Conservation (phyloP, 148 eudicot genomes). For the Pouteria glomerata region DNA sequence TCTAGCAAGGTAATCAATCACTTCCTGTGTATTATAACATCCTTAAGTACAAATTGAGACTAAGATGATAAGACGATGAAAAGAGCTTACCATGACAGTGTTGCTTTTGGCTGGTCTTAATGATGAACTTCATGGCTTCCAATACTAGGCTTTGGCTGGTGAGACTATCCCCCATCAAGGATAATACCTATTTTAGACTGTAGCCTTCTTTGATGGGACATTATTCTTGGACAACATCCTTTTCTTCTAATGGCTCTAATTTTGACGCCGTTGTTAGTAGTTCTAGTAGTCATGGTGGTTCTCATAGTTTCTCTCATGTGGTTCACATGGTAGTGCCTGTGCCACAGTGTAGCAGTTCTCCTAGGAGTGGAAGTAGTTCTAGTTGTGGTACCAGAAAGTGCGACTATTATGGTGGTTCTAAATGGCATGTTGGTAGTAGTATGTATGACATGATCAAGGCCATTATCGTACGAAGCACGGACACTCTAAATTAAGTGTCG, state of each 20-base stretch:
- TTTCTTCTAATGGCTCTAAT: background rate
- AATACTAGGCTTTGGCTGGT: too few relatives aligned
- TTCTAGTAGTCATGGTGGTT: background rate
- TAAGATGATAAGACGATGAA: too few relatives aligned
- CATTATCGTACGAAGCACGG: background rate
- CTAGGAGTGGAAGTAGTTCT: background rate
- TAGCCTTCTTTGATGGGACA: background rate
- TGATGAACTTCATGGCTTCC: background rate
- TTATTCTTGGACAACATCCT: background rate
- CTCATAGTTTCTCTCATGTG: background rate
- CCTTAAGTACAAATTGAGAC: too few relatives aligned
- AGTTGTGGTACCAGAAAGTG: background rate
- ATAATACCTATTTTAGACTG: background rate
- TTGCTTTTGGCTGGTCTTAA: background rate
- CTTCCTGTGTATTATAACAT: too few relatives aligned
- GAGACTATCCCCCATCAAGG: too few relatives aligned
- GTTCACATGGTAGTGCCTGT: background rate
- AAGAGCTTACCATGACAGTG: background rate
- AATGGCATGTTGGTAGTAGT: background rate
- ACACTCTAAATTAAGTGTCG: too few relatives aligned
- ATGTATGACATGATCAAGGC: too few relatives aligned
- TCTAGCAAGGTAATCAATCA: background rate
- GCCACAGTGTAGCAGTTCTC: background rate
- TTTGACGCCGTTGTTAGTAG: too few relatives aligned
- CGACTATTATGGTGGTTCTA: background rate